These are phyloP conservation scores for Daphne laureola DNA, from an alignment of 441 rosid species.

Conservation along the genomic window DNA sequence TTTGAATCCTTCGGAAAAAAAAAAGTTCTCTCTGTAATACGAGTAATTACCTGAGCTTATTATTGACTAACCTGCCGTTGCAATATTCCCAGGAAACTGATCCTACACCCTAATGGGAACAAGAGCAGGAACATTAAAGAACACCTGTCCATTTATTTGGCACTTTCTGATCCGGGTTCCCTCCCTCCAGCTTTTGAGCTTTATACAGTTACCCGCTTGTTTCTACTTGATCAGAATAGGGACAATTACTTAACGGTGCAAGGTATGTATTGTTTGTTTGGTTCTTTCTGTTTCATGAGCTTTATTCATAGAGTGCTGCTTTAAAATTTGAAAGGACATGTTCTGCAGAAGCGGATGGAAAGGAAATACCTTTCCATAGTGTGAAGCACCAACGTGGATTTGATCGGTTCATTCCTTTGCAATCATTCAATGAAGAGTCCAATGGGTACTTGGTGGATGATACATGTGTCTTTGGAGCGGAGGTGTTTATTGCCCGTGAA, in stretches of 20 bases:
- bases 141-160: constrained; percentile 46
- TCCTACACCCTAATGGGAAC: constrained; percentile 56
- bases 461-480: constrained; percentile 53
- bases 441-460: constrained; percentile 33
- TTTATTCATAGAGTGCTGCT: background rate
- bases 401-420: constrained; percentile 23
- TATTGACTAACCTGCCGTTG: background rate
- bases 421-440: constrained; percentile 18
- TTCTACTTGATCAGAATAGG: constrained; percentile 49
- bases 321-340: background rate
- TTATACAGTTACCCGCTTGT: constrained; percentile 37
- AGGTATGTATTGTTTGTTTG: constrained; percentile 23
- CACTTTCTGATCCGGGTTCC: constrained; percentile 32
- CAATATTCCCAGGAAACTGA: constrained; percentile 44
- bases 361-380: constrained; percentile 28
- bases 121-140: constrained; percentile 45
- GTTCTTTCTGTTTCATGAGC: no score
- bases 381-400: constrained; percentile 34
- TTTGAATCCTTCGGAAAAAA: background rate
- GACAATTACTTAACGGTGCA: constrained; percentile 41
- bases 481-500: constrained; percentile 54
- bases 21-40: background rate
- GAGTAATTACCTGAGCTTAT: background rate
- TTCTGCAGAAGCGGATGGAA: constrained; percentile 2
- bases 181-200: constrained; percentile 47